These are phyloP conservation scores for Kernera saxatilis DNA, from an alignment of 345 rosid species.

Conservation along the genomic window DNA sequence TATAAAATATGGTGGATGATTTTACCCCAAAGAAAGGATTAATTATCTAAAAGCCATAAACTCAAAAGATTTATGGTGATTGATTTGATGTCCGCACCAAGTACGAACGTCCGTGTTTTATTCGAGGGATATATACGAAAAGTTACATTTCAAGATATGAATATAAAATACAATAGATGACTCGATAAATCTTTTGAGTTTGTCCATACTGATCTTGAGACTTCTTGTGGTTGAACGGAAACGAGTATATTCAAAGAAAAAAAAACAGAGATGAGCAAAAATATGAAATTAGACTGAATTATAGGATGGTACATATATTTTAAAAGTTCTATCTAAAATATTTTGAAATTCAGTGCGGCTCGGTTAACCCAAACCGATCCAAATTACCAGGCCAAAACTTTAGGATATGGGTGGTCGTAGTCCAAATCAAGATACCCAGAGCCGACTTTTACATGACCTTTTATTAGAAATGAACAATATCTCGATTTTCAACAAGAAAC, in stretches of 20 bases:
- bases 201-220: neutral
- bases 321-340: too few species aligned
- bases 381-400: too few species aligned
- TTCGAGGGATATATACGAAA: neutral
- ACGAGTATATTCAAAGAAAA: neutral
- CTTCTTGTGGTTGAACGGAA: neutral
- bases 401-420: too few species aligned
- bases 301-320: too few species aligned
- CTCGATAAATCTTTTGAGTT: neutral
- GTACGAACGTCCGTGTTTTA: constrained; percentile 23
- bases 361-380: too few species aligned
- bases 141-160: neutral
- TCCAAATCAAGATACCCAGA: too few species aligned
- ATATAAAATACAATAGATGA: neutral
- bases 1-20: too few species aligned
- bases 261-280: neutral
- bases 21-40: too few species aligned
- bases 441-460: neutral
- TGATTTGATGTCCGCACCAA: constrained; percentile 7
- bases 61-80: too few species aligned
- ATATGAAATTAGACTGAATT: neutral
- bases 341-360: too few species aligned
- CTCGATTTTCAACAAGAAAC: neutral
- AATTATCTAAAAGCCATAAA: too few species aligned
- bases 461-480: neutral